Conservation (phyloP, 2,329 filamentous ascomycete genomes). For the Lachnellula cervina region DNA sequence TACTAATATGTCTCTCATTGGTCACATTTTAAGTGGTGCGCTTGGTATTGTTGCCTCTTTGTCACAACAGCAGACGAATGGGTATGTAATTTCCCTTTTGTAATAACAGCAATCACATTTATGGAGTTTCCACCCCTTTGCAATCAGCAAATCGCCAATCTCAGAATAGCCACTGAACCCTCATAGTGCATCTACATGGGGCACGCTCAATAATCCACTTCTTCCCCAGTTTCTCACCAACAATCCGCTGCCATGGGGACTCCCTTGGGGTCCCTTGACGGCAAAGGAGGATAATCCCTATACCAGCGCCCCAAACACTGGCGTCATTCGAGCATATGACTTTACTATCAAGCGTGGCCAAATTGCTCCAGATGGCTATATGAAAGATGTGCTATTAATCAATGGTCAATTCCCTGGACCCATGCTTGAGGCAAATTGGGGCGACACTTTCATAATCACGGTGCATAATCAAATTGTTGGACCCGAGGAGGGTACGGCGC, state of each 20-base stretch:
- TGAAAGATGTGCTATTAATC: slow-evolving; percentile 48
- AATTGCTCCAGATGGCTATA: slow-evolving; percentile 37
- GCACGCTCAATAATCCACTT: slow-evolving; percentile 29
- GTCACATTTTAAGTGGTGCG: slow-evolving; percentile 10
- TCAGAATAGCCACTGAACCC: not conserved
- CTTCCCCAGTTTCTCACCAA: slow-evolving; percentile 41
- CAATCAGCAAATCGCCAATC: not conserved
- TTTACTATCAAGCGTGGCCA: slow-evolving; percentile 28
- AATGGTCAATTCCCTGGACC: slow-evolving; percentile 35
- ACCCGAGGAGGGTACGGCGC: slow-evolving; percentile 33
- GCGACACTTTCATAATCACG: slow-evolving; percentile 51
- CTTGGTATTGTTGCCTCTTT: slow-evolving; percentile 15
- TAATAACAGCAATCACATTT: not conserved
- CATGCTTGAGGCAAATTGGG: slow-evolving; percentile 35
- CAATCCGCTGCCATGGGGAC: slow-evolving; percentile 45
- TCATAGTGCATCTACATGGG: slow-evolving; percentile 24
- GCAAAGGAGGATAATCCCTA: slow-evolving; percentile 36
- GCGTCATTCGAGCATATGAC: slow-evolving; percentile 34
- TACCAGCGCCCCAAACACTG: slow-evolving; percentile 35
- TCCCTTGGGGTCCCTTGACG: slow-evolving; percentile 47
- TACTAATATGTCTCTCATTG: slow-evolving; percentile 15
- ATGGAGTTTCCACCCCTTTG: too few relatives aligned
- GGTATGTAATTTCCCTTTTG: slow-evolving; percentile 12
- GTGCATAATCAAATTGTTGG: slow-evolving; percentile 63
- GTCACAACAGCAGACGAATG: slow-evolving; percentile 23